phyloP scores from a whole-genome alignment of 1,284 basidiomycete genomes.

The Ustilago cynodontis region DNA sequence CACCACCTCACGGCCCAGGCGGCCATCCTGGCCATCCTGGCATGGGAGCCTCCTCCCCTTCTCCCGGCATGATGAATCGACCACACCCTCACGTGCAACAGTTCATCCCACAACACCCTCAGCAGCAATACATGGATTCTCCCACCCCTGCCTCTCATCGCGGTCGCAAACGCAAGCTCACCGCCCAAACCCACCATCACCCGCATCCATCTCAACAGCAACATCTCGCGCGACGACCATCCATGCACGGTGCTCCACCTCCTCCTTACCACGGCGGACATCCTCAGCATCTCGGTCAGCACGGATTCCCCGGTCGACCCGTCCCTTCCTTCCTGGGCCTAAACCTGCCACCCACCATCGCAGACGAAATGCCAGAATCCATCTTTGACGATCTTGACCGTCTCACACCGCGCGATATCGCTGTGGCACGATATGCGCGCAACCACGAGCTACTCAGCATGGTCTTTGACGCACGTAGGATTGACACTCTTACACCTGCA shows the following conservation, averaged over 20 bases:
- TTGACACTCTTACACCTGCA: slow-evolving; percentile 58
- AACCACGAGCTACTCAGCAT: slow-evolving; percentile 65
- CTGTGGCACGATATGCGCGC: slow-evolving; percentile 62
- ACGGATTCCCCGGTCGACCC: slow-evolving; percentile 15
- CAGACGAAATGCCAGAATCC: slow-evolving; percentile 47
- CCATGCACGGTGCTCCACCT: slow-evolving; percentile 35
- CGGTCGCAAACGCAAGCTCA: slow-evolving; percentile 49
- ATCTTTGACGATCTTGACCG: slow-evolving; percentile 66
- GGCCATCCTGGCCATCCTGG: slow-evolving; percentile 39
- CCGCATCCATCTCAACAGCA: slow-evolving; percentile 17
- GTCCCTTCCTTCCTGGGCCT: slow-evolving; percentile 38
- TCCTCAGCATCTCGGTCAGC: slow-evolving; percentile 10
- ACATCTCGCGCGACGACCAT: slow-evolving; percentile 32
- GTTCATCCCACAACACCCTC: slow-evolving; percentile 35
- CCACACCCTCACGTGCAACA: slow-evolving; percentile 38
- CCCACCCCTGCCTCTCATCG: slow-evolving; percentile 35
- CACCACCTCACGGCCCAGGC: slow-evolving; percentile 43
- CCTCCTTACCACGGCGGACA: slow-evolving; percentile 14
- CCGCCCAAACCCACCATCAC: slow-evolving; percentile 27
- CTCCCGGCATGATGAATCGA: slow-evolving; percentile 40
- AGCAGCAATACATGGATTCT: slow-evolving; percentile 44
- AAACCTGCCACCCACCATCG: slow-evolving; percentile 48
- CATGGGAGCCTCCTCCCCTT: slow-evolving; percentile 33
- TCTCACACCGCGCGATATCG: slow-evolving; percentile 60
- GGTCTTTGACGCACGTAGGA: slow-evolving; percentile 63